phyloP scores from a whole-genome alignment of 1,284 basidiomycete species.

The Meripilus lineatus region DNA sequence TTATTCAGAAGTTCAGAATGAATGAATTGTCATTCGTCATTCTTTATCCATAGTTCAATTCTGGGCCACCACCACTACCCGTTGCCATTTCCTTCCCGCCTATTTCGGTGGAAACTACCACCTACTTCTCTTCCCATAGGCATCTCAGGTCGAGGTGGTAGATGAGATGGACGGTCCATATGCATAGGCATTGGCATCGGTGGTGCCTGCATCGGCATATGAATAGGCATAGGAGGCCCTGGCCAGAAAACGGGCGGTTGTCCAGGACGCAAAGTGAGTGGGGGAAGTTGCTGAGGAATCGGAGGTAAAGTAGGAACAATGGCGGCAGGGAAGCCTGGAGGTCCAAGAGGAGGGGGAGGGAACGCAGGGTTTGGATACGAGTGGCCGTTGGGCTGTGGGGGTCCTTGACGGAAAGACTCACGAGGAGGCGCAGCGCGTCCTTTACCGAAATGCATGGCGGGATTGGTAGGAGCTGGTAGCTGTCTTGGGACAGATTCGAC shows the following conservation, averaged over 20 bases:
- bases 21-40: too few relatives aligned
- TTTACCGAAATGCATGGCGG: slow-evolving; percentile 16
- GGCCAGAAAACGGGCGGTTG: slow-evolving; percentile 7
- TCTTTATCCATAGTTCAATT: slow-evolving; percentile 29
- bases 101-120: slow-evolving; percentile 12
- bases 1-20: too few relatives aligned
- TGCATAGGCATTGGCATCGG: slow-evolving; percentile 11
- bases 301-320: slow-evolving; percentile 8
- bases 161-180: slow-evolving; percentile 15
- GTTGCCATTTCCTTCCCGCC: slow-evolving; percentile 14
- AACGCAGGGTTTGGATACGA: slow-evolving; percentile 1
- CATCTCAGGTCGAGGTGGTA: slow-evolving; percentile 24
- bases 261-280: slow-evolving; percentile 13
- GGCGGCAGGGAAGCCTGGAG: neutral
- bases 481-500: slow-evolving; percentile 18
- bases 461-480: slow-evolving; percentile 17
- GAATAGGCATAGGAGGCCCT: slow-evolving; percentile 15
- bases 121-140: slow-evolving; percentile 17
- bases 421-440: slow-evolving; percentile 24
- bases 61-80: slow-evolving; percentile 17
- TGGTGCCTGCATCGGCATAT: slow-evolving; percentile 7
- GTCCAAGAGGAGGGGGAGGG: slow-evolving; percentile 2
- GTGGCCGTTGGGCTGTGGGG: slow-evolving; percentile 7
- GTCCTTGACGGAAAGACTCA: slow-evolving; percentile 24
- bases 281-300: slow-evolving; percentile 8